Percentiles rank a stretch among this genome's conserved stretches.
These are phyloP conservation scores for Rubus parviflorus DNA, from an alignment of 306 rosid genomes.

Conservation along the genomic window DNA sequence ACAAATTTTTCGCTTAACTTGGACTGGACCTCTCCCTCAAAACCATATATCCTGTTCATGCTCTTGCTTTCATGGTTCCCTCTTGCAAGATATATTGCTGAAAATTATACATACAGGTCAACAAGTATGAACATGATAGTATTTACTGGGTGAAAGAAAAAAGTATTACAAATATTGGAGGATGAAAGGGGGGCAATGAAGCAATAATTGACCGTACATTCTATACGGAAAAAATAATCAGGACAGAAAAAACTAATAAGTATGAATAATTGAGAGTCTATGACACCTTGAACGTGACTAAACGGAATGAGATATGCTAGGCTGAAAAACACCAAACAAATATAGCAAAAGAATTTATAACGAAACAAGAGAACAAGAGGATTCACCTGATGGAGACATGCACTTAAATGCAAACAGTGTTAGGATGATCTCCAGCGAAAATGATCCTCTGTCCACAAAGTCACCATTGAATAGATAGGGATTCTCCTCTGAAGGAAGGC, in stretches of 20 bases:
- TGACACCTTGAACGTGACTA: neutral
- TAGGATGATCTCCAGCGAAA: conserved; percentile 94
- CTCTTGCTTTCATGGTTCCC: conserved; percentile 99
- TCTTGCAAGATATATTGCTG: conserved; percentile 93
- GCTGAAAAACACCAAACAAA: neutral
- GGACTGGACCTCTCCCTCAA: conserved; percentile 96
- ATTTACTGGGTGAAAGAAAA: neutral
- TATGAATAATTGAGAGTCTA: neutral
- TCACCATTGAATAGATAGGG: conserved; percentile 97
- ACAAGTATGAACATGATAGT: conserved; percentile 4
- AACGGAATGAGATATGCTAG: neutral
- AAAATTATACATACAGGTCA: conserved; percentile 28
- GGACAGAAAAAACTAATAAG: neutral
- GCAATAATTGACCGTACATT: conserved; percentile 2
- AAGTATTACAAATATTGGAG: neutral
- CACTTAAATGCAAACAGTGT: conserved; percentile 96
- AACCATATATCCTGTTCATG: conserved; percentile 99
- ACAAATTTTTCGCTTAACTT: conserved; percentile 86
- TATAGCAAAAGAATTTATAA: neutral
- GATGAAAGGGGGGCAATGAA: neutral
- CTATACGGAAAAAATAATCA: neutral
- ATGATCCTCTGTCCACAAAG: conserved; percentile 98
- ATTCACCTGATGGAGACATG: conserved; percentile 95
- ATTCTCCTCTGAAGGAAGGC: conserved; percentile 99
- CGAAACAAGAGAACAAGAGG: conserved; percentile 12